phyloP scores from a whole-genome alignment of 1,284 basidiomycete genomes.

The Ustilago curta region DNA sequence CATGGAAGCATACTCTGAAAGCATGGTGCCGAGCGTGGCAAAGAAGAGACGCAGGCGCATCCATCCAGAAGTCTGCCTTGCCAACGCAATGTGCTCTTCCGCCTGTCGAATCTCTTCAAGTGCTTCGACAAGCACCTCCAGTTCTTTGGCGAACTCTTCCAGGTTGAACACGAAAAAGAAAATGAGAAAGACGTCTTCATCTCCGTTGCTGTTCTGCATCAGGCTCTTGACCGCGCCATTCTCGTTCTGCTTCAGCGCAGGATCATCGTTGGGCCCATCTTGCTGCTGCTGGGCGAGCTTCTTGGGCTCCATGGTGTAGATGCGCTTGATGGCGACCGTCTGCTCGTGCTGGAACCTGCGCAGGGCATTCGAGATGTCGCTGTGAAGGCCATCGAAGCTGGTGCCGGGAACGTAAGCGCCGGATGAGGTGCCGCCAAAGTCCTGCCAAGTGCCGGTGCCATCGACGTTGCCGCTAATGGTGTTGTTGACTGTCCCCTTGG shows the following conservation, averaged over 20 bases:
- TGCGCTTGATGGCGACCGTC: conserved; percentile 60
- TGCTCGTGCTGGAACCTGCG: conserved; percentile 62
- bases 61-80: conserved; percentile 39
- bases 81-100: conserved; percentile 47
- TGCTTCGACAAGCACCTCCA: conserved; percentile 49
- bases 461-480: conserved; percentile 11
- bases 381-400: conserved; percentile 51
- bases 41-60: conserved; percentile 33
- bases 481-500: conserved; percentile 7
- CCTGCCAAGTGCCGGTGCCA: conserved; percentile 31
- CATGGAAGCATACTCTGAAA: conserved; percentile 27
- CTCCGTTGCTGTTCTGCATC: conserved; percentile 37
- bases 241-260: not conserved
- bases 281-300: conserved; percentile 17
- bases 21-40: conserved; percentile 19
- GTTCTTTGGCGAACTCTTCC: conserved; percentile 62
- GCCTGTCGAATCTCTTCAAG: conserved; percentile 50
- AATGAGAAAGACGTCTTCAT: conserved; percentile 64
- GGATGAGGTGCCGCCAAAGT: conserved; percentile 18
- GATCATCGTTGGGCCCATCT: not conserved
- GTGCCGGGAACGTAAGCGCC: conserved; percentile 32
- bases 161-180: conserved; percentile 67
- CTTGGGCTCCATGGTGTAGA: conserved; percentile 63
- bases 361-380: conserved; percentile 51
- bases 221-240: conserved; percentile 2